Base-by-base conservation (phyloP, 2,329 filamentous ascomycete species). In the Alternaria atra region DNA sequence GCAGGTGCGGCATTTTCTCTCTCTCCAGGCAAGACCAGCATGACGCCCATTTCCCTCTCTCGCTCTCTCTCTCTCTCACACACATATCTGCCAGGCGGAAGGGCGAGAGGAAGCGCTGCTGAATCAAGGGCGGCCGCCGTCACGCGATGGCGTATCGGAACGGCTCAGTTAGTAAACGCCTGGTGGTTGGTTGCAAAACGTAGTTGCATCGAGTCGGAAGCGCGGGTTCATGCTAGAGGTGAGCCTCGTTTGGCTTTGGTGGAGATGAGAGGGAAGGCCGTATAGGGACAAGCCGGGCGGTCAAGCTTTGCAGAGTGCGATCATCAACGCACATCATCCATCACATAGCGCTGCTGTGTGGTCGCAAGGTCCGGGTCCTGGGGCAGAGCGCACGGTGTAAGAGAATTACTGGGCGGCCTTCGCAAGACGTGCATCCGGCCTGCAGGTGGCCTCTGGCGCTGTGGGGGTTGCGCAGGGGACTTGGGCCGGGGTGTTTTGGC, bases 401-500 rank as follows among this genome's bases (percentile, higher is more conserved):
- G 52, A 46, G 25, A 20, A 13, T 27, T 15, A 44, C 39, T 55
- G 37, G 55, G 55, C 43, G 53, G 37, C 44, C 20, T 40, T 57
- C 39, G 47, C 50, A 52, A 63, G 43, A 63, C 40, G 57, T 64
- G 68, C 68, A 60, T 67, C 57, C 56, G 67, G 64, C 66, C 58
- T 70, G 68, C 66, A 70, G 68, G 63, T 64, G 65, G 64, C 60
- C 63, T 61, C 60, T 54, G 61, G 61, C 55, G 30, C 43, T 63
- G 68, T 70, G 68, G 65, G 68, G 65, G 67, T 46, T 40, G 55
- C 50, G 61, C 61, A 65, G 66, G 66, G 66, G 65, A 52, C 39
- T 30, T 50, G 37, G 55, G 52, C 56, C 39, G 56, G 53, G 50
- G 44, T 46, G 29, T 30, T 42, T 46, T 58, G 58, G 54, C 51